phyloP scores from a whole-genome alignment of 2,329 filamentous ascomycete genomes.

The Fonsecaea erecta region DNA sequence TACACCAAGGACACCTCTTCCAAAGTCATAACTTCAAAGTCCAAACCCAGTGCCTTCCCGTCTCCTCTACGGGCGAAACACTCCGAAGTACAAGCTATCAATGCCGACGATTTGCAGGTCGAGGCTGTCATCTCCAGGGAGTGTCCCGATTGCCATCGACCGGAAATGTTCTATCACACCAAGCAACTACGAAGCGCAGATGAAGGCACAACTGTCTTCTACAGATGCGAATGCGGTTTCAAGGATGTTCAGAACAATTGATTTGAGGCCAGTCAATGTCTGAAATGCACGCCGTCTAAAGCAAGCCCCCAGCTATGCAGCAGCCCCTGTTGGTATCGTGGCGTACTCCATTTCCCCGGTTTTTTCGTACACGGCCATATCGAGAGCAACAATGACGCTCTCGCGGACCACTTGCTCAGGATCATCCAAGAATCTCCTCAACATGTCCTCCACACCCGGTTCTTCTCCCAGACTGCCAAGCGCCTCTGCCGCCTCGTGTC shows the following conservation, averaged over 20 bases:
- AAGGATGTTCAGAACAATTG: slow-evolving; percentile 58
- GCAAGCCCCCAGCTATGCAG: slow-evolving; percentile 12
- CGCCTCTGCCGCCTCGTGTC: slow-evolving; percentile 95
- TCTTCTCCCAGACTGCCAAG: slow-evolving; percentile 92
- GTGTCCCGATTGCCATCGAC: slow-evolving; percentile 79
- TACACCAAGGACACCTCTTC: slow-evolving; percentile 80
- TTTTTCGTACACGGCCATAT: slow-evolving; percentile 98
- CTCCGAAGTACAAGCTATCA: slow-evolving; percentile 83
- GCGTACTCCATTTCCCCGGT: slow-evolving; percentile 89
- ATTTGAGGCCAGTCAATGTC: slow-evolving; percentile 25
- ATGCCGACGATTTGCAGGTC: slow-evolving; percentile 75
- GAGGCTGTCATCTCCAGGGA: slow-evolving; percentile 70
- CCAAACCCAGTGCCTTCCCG: slow-evolving; percentile 89
- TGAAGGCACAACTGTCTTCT: slow-evolving; percentile 92
- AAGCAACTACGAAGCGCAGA: slow-evolving; percentile 90
- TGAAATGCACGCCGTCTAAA: slow-evolving; percentile 21
- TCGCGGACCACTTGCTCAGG: slow-evolving; percentile 92
- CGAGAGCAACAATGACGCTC: slow-evolving; percentile 90
- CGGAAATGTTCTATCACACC: slow-evolving; percentile 82
- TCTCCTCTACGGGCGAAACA: slow-evolving; percentile 83
- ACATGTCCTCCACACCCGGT: slow-evolving; percentile 83
- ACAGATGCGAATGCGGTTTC: slow-evolving; percentile 81
- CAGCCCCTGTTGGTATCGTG: slow-evolving; percentile 65
- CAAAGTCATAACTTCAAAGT: slow-evolving; percentile 77
- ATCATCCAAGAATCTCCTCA: slow-evolving; percentile 85